Conservation (phyloP, 2,329 filamentous ascomycete species). For the Phoma sp. region DNA sequence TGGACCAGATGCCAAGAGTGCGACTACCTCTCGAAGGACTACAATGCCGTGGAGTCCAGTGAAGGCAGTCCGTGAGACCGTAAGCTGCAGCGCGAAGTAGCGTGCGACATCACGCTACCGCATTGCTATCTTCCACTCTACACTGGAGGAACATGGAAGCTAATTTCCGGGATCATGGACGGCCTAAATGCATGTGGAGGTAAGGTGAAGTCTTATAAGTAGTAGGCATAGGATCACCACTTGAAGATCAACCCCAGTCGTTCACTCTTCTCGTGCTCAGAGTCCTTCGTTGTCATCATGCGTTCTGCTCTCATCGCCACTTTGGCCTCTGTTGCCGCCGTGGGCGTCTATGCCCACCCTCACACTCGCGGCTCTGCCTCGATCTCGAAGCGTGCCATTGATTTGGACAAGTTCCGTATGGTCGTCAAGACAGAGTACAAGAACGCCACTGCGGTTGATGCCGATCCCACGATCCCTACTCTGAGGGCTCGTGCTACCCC, state of each 20-base stretch:
- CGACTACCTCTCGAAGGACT: conserved; percentile 11
- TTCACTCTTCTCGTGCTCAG: conserved; percentile 21
- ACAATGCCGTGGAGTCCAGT: conserved; percentile 10
- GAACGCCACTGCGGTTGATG: conserved; percentile 22
- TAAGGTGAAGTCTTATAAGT: conserved; percentile 12
- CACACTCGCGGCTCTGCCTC: conserved; percentile 20
- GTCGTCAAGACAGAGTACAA: conserved; percentile 33
- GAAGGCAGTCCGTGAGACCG: conserved; percentile 8
- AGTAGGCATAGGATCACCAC: conserved; percentile 4
- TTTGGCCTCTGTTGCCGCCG: conserved; percentile 34
- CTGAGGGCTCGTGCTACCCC: conserved; percentile 16
- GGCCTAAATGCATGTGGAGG: not conserved
- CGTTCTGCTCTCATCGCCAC: conserved; percentile 39
- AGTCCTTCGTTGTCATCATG: conserved; percentile 30
- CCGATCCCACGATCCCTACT: conserved; percentile 15
- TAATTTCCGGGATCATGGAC: conserved; percentile 11
- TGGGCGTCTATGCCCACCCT: conserved; percentile 34
- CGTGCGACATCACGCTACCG: conserved; percentile 14
- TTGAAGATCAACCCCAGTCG: conserved; percentile 11
- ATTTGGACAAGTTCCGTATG: conserved; percentile 42
- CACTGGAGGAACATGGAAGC: conserved; percentile 1
- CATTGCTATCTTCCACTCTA: conserved; percentile 6
- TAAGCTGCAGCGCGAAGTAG: conserved; percentile 12
- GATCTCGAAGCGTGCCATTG: conserved; percentile 31
- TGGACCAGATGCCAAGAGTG: conserved; percentile 9